Evolutionary conservation across 805 yeast species (phyloP), one percentile per base, ranked within the genome.

Genomic region (Maudiozyma turicensis): DNA sequence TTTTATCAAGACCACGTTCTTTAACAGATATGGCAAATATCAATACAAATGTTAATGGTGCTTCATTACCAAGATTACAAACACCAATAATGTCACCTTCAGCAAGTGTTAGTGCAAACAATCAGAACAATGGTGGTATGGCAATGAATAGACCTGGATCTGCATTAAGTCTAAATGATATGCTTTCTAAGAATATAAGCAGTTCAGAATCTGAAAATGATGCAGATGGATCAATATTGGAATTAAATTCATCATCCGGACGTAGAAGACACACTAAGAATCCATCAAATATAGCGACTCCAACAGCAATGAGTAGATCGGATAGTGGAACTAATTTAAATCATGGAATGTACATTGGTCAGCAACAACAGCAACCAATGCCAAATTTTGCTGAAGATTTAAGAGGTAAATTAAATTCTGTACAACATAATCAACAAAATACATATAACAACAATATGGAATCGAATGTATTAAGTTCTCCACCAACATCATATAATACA

Each of bases 271-370:
- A 40, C 26, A 20, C 26, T 20, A 20, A 29, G 15, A 26, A 20
- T 35, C 35, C 33, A 7, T 50, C 26, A 20, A 35, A 40, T 41
- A 50, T 31, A 29, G 49, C 37, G 47, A 63, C 65, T 3, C 67
- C 67, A 10, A 57, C 58, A 2, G 43, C 52, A 20, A 32, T 59
- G 28, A 61, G 65, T 45, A 54, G 66, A 37, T 55, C 60, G 13
- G 46, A 54, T n/a, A 61, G 65, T 46, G 45, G 50, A 37, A 52
- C 58, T 2, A 58, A 52, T 45, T 40, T 61, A 29, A 49, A 45
- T 32, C 31, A 35, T n/a, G 14, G 15, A 14, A 35, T 35, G 33
- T 42, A 34, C 31, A 33, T 32, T 47, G 26, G 37, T 42, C 43
- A 37, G 34, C 34, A 30, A 40, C 45, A 13, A 40, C 41, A 33